Conservation (phyloP, 768 basidiomycete genomes). For the Auricularia heimuer region DNA sequence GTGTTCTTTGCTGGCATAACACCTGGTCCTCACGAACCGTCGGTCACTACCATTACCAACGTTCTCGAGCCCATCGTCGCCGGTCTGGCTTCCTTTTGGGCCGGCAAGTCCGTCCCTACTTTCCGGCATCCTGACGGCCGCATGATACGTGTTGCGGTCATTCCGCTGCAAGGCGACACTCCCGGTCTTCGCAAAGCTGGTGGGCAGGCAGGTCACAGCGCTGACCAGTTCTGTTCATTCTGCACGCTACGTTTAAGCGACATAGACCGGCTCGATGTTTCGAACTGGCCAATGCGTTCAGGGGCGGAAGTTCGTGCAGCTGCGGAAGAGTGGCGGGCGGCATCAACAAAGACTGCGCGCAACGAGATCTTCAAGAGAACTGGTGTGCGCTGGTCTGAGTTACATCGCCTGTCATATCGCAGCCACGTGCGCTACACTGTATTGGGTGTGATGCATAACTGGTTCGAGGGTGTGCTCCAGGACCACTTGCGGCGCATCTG, state of each 20-base stretch:
- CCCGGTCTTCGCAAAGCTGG: conserved; percentile 24
- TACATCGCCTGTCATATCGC: not conserved
- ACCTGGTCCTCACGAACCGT: conserved; percentile 31
- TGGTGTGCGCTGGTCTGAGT: not conserved
- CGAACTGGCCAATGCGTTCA: not conserved
- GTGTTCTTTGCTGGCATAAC: conserved; percentile 33
- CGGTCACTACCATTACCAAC: conserved; percentile 25
- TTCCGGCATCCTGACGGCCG: conserved; percentile 16
- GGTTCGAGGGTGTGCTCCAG: conserved; percentile 1
- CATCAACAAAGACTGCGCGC: not conserved
- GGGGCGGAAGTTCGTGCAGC: not conserved
- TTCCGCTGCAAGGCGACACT: conserved; percentile 28
- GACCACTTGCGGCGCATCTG: not conserved
- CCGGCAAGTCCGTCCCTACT: conserved; percentile 24
- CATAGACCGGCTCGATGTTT: not conserved
- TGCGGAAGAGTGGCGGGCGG: not conserved
- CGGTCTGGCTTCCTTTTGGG: conserved; percentile 26
- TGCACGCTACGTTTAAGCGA: not conserved
- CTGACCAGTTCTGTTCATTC: not conserved
- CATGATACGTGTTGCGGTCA: conserved; percentile 18
- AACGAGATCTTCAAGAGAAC: not conserved
- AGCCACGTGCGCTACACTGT: not conserved
- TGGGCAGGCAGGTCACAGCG: conserved; percentile 14
- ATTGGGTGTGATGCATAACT: not conserved
- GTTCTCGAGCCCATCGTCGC: conserved; percentile 29